These are phyloP conservation scores for Rhizodiscina lignyota DNA, from an alignment of 495 filamentous ascomycete species.

Conservation along the genomic window DNA sequence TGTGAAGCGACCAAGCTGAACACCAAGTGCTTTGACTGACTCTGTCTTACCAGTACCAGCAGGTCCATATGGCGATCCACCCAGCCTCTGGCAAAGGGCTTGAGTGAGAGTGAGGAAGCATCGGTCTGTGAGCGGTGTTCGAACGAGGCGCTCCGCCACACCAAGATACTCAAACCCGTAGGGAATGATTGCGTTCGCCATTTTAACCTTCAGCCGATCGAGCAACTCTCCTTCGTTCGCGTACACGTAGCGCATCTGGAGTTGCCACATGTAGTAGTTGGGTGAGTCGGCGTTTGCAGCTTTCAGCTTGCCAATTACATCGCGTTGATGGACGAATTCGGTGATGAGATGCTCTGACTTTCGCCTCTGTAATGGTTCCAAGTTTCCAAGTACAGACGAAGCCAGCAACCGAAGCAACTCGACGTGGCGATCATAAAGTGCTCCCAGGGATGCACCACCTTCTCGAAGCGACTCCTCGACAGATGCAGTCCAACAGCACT, in stretches of 20 bases:
- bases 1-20: slow-evolving; percentile 93
- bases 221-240: slow-evolving; percentile 61
- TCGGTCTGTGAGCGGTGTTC: slow-evolving; percentile 89
- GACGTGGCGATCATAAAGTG: slow-evolving; percentile 58
- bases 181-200: slow-evolving; percentile 88
- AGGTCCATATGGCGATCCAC: slow-evolving; percentile 93
- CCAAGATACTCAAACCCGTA: slow-evolving; percentile 98
- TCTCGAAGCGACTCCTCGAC: slow-evolving; percentile 59
- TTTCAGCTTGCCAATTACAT: slow-evolving; percentile 71
- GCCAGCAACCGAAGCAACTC: slow-evolving; percentile 70
- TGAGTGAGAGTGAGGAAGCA: slow-evolving; percentile 97
- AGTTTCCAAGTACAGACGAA: slow-evolving; percentile 73
- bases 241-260: slow-evolving; percentile 98
- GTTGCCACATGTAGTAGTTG: slow-evolving; percentile 77
- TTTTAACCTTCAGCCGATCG: slow-evolving; percentile 74
- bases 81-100: slow-evolving; percentile 83
- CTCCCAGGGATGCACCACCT: slow-evolving; percentile 47
- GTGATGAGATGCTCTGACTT: slow-evolving; percentile 98
- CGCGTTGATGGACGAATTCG: slow-evolving; percentile 93
- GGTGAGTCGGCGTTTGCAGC: slow-evolving; percentile 56
- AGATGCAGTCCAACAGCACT: slow-evolving; percentile 78
- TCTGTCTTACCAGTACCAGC: slow-evolving; percentile 99
- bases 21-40: slow-evolving; percentile 91
- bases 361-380: slow-evolving; percentile 73
- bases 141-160: slow-evolving; percentile 84